Conservation (phyloP, 768 basidiomycete genomes). For the Solioccasus polychromus region DNA sequence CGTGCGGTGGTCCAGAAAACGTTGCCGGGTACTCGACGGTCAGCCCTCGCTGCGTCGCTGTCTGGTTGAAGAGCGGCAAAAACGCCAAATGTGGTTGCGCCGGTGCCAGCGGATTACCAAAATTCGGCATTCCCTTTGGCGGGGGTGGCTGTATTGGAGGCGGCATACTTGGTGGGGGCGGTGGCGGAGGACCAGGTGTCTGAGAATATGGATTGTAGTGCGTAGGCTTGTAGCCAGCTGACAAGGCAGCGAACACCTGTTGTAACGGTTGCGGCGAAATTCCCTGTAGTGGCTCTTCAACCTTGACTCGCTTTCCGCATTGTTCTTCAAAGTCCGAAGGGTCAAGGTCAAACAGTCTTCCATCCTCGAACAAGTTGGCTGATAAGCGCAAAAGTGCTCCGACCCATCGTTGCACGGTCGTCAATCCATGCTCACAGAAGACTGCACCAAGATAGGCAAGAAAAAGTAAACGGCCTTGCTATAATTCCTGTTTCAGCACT, state of each 20-base stretch:
- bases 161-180: constrained; percentile 28
- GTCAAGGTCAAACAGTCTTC: constrained; percentile 12
- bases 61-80: constrained; percentile 73
- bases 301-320: constrained; percentile 28
- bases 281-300: constrained; percentile 32
- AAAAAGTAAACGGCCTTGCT: constrained; percentile 61
- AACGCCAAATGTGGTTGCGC: constrained; percentile 64
- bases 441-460: constrained; percentile 68
- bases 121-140: constrained; percentile 26
- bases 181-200: constrained; percentile 12
- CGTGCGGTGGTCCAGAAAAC: constrained; percentile 65
- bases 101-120: constrained; percentile 57
- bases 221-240: constrained; percentile 19
- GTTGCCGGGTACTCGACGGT: constrained; percentile 57
- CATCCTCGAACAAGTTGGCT: constrained; percentile 15
- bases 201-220: constrained; percentile 32
- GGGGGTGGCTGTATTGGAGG: constrained; percentile 38
- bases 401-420: constrained; percentile 57
- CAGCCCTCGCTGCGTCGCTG: constrained; percentile 62
- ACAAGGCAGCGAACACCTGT: constrained; percentile 12
- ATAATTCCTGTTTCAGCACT: constrained; percentile 16
- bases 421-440: constrained; percentile 51
- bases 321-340: constrained; percentile 29
- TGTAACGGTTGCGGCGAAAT: constrained; percentile 27
- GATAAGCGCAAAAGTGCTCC: constrained; percentile 35